Evolutionary conservation across 2,329 filamentous ascomycete genomes (phyloP).

Genomic region (Trichoderma gracile): DNA sequence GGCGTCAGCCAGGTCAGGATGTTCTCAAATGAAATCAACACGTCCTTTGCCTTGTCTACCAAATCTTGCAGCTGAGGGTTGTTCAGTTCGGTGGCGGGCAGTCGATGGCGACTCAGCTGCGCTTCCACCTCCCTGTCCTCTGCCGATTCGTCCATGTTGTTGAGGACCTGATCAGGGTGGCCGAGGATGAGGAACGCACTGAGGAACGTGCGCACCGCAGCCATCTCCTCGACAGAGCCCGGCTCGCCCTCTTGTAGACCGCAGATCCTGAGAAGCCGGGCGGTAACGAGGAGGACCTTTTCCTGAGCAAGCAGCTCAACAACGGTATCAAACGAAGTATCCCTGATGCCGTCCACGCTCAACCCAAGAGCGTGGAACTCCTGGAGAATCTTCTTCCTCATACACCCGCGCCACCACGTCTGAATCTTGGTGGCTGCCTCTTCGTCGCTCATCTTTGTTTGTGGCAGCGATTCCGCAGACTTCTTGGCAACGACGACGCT

Average conservation of each 20-base stretch:
- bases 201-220: slow-evolving; percentile 72
- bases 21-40: slow-evolving; percentile 76
- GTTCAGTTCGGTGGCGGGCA: slow-evolving; percentile 51
- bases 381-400: slow-evolving; percentile 60
- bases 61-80: slow-evolving; percentile 69
- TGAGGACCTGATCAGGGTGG: slow-evolving; percentile 76
- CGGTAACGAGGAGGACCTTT: slow-evolving; percentile 64
- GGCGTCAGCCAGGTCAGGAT: slow-evolving; percentile 65
- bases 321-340: slow-evolving; percentile 73
- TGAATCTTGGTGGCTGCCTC: slow-evolving; percentile 68
- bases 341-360: slow-evolving; percentile 68
- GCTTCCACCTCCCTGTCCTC: slow-evolving; percentile 54
- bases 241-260: slow-evolving; percentile 66
- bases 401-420: slow-evolving; percentile 65
- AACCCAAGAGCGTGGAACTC: slow-evolving; percentile 67
- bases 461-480: slow-evolving; percentile 49
- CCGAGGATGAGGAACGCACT: slow-evolving; percentile 79
- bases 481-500: slow-evolving; percentile 55
- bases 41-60: slow-evolving; percentile 73
- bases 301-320: slow-evolving; percentile 67
- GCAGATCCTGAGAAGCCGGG: slow-evolving; percentile 67
- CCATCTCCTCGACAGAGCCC: slow-evolving; percentile 66
- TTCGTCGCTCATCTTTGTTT: slow-evolving; percentile 58
- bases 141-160: slow-evolving; percentile 66
- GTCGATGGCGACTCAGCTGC: slow-evolving; percentile 34